Evolutionary conservation across 2,329 filamentous ascomycete genomes (phyloP).

Genomic region (Didymella pinodella): DNA sequence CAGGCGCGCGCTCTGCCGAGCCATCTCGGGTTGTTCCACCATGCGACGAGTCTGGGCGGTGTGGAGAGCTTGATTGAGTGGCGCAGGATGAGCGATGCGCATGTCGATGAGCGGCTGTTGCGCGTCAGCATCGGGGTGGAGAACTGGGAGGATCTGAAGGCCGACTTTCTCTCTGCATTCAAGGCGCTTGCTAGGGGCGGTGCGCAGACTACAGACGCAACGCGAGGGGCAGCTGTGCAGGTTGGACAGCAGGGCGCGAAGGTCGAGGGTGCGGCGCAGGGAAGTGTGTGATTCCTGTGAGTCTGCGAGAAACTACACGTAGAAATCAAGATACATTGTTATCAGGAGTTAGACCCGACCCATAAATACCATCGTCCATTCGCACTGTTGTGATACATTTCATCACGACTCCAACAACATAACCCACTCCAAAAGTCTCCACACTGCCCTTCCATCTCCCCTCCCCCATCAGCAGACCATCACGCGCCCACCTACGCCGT

Average conservation of each 20-base stretch:
- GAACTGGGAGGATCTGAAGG: slow-evolving; percentile 80
- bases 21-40: slow-evolving; percentile 83
- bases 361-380: too few relatives aligned
- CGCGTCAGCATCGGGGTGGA: slow-evolving; percentile 89
- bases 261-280: slow-evolving; percentile 27
- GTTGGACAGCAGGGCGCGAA: slow-evolving; percentile 34
- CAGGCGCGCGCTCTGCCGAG: slow-evolving; percentile 76
- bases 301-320: too few relatives aligned
- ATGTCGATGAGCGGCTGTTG: slow-evolving; percentile 75
- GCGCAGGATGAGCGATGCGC: slow-evolving; percentile 84
- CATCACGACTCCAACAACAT: too few relatives aligned
- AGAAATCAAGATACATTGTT: too few relatives aligned
- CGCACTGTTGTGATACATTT: too few relatives aligned
- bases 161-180: slow-evolving; percentile 65
- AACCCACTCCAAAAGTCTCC: too few relatives aligned
- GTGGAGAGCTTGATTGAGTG: slow-evolving; percentile 98
- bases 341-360: too few relatives aligned
- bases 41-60: slow-evolving; percentile 91
- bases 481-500: background rate
- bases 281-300: slow-evolving; percentile 25
- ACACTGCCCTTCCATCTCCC: too few relatives aligned
- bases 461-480: too few relatives aligned
- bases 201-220: background rate
- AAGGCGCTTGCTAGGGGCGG: slow-evolving; percentile 25
- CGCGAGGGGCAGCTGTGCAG: slow-evolving; percentile 25